Evolutionary conservation across 1,284 basidiomycete genomes (phyloP), one percentile per base, ranked within the genome.

Genomic region (Volvariella volvacea): DNA sequence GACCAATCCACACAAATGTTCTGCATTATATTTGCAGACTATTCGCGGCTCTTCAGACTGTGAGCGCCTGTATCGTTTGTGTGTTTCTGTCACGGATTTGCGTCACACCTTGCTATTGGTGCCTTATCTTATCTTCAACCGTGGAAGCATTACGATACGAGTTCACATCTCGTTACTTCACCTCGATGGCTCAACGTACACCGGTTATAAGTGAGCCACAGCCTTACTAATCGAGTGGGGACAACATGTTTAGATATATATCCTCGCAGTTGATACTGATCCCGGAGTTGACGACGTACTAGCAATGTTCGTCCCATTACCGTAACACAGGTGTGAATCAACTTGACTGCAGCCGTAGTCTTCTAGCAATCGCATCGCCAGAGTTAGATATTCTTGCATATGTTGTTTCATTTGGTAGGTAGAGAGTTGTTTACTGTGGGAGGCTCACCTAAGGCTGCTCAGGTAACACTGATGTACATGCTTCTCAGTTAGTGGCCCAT

Each of bases 221-320:
- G 12, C n/a, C n/a, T n/a, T n/a, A n/a, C n/a, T n/a, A n/a, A n/a
- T n/a, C n/a, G n/a, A n/a, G n/a, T n/a, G n/a, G n/a, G n/a, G n/a
- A n/a, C n/a, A n/a, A n/a, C n/a, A 12, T 22, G 17, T 38, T 36
- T 31, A 22, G 17, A 12, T 41, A 28, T 37, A 7, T 3, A 2
- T 22, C 20, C 15, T 28, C 2, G n/a, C 21, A 88, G 85, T 88
- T 55, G 86, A 88, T 52, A 85, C 84, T 17, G 85, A 88, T 59
- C 86, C 87, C n/a, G 94, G 94, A 39, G 89, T 96, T 2, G 94
- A 98, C 64, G 94, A 98, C 61, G 74, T 82, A 31, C 63, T 95
- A 38, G 92, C 92, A 31, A 83, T 75, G 73, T 71, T 46, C 39
- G 71, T 81, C 64, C 25, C 10, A 15, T 9, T 30, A 15, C 16